Base-by-base conservation (phyloP, 768 basidiomycete genomes). In the Termitomyces titanicus region DNA sequence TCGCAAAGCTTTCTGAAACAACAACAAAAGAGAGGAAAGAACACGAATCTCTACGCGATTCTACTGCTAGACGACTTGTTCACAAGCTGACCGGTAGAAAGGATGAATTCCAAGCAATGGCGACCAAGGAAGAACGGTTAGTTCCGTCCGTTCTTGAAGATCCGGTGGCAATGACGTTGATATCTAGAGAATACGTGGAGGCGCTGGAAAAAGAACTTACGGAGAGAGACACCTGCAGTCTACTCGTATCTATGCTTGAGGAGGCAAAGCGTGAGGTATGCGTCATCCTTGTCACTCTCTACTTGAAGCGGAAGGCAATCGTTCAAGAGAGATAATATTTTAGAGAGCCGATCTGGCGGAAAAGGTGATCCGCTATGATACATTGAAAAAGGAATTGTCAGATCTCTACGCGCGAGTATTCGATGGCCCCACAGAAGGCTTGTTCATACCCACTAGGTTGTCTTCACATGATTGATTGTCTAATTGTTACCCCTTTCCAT, bases 11-110 rank as follows among this genome's bases (percentile, higher is more conserved):
- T 18, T 64, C 64, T 12, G 65, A 68, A 52, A 72, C 69, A 55
- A 79, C 78, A 17, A 75, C 68, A 58, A 79, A 78, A 57, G 76
- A 77, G 59, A 58, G 75, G 48, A 74, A 74, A 61, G 77, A 75
- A 52, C 75, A 80, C 60, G 70, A 73, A 53, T 57, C 63, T 15
- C 53, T 77, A 45, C 64, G 75, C 18, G 72, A 79, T 54, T 74
- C 76, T 20, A 73, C 74, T 7, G 63, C 72, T 13, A 61, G 70
- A 35, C 61, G 73, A 55, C 63, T 77, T 13, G 72, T 75, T 0
- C 71, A 74, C 48, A 74, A 69, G 59, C 49, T 79, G 15, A 65
- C 74, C 4, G 77, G 79, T 4, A 70, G 72, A 55, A 72, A 67
- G 57, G 75, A 74, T 40, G 71, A 76, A 57, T 78, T 68, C 59